Conservation (phyloP, 495 filamentous ascomycete genomes). For the Penicillium salamii region DNA sequence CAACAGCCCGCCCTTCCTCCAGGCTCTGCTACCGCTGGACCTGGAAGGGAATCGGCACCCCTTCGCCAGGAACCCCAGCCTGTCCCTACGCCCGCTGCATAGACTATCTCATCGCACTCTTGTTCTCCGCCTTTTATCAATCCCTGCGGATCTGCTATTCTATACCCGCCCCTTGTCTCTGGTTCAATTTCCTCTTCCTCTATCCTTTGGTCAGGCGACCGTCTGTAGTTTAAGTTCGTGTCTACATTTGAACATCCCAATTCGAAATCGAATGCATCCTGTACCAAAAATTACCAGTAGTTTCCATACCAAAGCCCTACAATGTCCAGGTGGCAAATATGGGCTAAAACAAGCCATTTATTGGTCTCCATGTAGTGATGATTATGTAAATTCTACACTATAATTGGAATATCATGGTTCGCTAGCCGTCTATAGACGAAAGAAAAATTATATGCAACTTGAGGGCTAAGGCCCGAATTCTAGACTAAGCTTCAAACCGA, state of each 20-base stretch:
- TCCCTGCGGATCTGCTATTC: constrained; percentile 12
- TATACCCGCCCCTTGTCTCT: constrained; percentile 9
- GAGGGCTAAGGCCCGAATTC: background rate
- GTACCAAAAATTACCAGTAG: too few species aligned
- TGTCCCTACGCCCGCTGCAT: constrained; percentile 34
- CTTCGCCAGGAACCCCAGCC: constrained; percentile 19
- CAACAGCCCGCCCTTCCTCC: constrained; percentile 38
- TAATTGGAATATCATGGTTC: too few species aligned
- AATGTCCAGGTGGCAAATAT: too few species aligned
- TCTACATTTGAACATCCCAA: constrained; percentile 9
- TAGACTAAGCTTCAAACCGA: constrained; percentile 15
- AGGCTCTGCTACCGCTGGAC: constrained; percentile 41
- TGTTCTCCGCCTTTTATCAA: background rate
- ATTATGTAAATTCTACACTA: too few species aligned
- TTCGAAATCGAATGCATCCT: too few species aligned
- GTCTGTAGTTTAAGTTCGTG: constrained; percentile 21
- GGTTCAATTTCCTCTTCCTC: constrained; percentile 3
- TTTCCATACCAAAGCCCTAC: too few species aligned
- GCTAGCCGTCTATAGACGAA: too few species aligned
- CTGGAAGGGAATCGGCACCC: constrained; percentile 30
- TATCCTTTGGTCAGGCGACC: constrained; percentile 13
- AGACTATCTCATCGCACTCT: constrained; percentile 9
- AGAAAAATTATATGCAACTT: too few species aligned
- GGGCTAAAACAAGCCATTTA: too few species aligned
- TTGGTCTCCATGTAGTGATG: too few species aligned